Evolutionary conservation across 2,329 filamentous ascomycete genomes (phyloP), one percentile per base, ranked within the genome.

Genomic region (Apiospora malaysiana): DNA sequence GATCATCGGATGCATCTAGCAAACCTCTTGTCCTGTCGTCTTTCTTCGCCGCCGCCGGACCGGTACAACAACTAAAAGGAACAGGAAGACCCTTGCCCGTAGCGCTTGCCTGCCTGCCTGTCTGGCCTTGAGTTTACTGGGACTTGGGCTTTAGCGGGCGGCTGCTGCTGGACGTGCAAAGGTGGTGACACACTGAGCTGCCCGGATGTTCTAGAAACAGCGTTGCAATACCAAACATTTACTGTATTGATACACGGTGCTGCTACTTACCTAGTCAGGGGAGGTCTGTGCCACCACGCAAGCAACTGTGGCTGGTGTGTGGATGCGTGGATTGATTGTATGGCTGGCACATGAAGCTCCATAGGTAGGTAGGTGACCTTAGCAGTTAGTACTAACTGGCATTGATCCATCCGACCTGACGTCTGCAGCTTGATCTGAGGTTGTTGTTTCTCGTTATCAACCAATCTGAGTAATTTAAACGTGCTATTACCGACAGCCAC

Each of bases 401-500:
- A n/a, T n/a, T 27, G 4, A 40, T n/a, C 56, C 27, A 40, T 9
- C 56, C 27, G 16, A 63, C 56, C 56, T 63, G 56, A 63, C 56
- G 56, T 63, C 65, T 66, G 40, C 40, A 46, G 40, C 65, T 66
- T 16, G 32, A 4, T 42, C 27, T 45, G 37, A 43, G 59, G 18
- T 12, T 12, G 37, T 66, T 66, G 65, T 23, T 66, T n/a, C 45
- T 27, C 5, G 37, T 66, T 46, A 25, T 43, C 65, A 46, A 25
- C 40, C 65, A n/a, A 7, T 46, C 65, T 66, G 32, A 40, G 56
- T 63, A n/a, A 45, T n/a, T 45, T 16, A 32, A 45, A 37, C 32
- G 45, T 67, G 66, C 43, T 40, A 74, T n/a, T 70, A 66, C 45
- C 66, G 45, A 46, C 70, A 72, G 66, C 70, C 71, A 72, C 66